Evolutionary conservation across 306 rosid species (phyloP).

Genomic region (Dalbergia cochinchinensis): DNA sequence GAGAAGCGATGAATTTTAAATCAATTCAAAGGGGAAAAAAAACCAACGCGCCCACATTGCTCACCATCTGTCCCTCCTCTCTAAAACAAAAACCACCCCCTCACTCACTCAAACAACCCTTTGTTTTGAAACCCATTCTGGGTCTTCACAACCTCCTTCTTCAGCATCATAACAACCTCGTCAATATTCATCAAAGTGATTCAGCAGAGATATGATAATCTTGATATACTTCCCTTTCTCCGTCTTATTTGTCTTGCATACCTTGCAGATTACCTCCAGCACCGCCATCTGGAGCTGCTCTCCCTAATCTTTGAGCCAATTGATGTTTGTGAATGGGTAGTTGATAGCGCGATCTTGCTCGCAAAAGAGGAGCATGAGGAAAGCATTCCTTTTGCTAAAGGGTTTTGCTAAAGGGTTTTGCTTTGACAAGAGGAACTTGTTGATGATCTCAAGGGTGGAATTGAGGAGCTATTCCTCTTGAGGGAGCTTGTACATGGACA

Average conservation of each 20-base stretch:
- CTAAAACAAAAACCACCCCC: no score
- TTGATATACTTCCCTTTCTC: constrained; percentile 91
- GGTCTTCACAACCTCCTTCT: constrained; percentile 94
- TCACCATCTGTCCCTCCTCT: no score
- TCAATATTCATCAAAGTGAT: constrained; percentile 83
- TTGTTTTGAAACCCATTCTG: constrained; percentile 53
- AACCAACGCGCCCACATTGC: no score
- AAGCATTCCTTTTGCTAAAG: constrained; percentile 88
- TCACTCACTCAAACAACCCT: no score
- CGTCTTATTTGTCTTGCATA: constrained; percentile 76
- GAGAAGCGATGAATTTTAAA: no score
- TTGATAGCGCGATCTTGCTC: constrained; percentile 87
- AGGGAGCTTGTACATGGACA: constrained; percentile 85
- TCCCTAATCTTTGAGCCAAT: constrained; percentile 79
- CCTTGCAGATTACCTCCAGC: constrained; percentile 84
- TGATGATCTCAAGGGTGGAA: constrained; percentile 83
- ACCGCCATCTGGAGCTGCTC: constrained; percentile 94
- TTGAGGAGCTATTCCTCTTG: constrained; percentile 88
- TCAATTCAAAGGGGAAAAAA: no score
- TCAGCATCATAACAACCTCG: constrained; percentile 93
- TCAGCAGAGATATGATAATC: constrained; percentile 77
- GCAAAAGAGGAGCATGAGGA: constrained; percentile 91
- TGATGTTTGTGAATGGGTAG: constrained; percentile 68
- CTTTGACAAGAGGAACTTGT: constrained; percentile 74
- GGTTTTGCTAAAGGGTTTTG: constrained; percentile 88